Evolutionary conservation across 2,329 filamentous ascomycete genomes (phyloP).

Genomic region (Sporothrix dimorphospora): DNA sequence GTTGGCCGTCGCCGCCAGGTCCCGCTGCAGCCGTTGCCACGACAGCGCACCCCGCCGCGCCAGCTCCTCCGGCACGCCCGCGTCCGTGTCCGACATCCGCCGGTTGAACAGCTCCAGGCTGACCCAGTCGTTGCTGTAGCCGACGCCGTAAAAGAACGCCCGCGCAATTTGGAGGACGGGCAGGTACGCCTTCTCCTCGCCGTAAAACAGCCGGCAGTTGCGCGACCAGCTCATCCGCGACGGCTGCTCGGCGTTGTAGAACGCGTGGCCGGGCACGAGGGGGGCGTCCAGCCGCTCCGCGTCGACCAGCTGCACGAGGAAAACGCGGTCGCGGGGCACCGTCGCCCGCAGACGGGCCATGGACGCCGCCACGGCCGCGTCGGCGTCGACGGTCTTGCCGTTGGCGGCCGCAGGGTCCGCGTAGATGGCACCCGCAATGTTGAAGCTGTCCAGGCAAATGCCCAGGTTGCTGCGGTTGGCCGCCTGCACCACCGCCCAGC

Average conservation of each 20-base stretch:
- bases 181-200: constrained; percentile 61
- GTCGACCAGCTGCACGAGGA: constrained; percentile 66
- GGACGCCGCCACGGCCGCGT: constrained; percentile 48
- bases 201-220: constrained; percentile 63
- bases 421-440: constrained; percentile 61
- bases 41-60: constrained; percentile 54
- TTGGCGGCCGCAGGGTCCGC: constrained; percentile 55
- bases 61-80: constrained; percentile 53
- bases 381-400: constrained; percentile 50
- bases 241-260: constrained; percentile 57
- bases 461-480: constrained; percentile 64
- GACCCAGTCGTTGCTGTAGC: constrained; percentile 60
- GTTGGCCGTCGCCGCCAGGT: constrained; percentile 7
- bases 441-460: constrained; percentile 66
- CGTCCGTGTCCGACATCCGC: constrained; percentile 51
- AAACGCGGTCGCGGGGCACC: constrained; percentile 54
- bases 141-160: constrained; percentile 58
- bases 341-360: constrained; percentile 45
- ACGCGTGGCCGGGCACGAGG: constrained; percentile 54
- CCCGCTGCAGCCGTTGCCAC: constrained; percentile 48
- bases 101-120: constrained; percentile 63
- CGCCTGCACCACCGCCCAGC: constrained; percentile 57
- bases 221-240: constrained; percentile 66
- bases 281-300: constrained; percentile 57
- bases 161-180: constrained; percentile 58